Conservation (phyloP, 2,329 filamentous ascomycete species). For the Fusarium fracticaudum region DNA sequence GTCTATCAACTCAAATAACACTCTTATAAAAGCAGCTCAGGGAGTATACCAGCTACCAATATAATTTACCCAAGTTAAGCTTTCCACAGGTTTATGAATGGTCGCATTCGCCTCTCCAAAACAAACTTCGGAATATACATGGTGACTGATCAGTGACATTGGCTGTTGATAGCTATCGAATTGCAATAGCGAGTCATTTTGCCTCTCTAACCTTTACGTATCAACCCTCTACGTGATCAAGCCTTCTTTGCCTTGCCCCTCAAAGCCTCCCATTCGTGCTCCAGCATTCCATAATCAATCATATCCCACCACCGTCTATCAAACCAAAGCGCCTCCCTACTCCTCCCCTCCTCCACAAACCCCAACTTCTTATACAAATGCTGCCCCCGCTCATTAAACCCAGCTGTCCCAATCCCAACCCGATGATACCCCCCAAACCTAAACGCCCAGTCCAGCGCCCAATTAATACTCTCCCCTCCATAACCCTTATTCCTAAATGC, state of each 20-base stretch:
- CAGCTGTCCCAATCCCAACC: slow-evolving; percentile 52
- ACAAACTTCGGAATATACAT: not conserved
- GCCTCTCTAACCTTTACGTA: not conserved
- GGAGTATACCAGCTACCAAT: too few relatives aligned
- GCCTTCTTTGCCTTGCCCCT: not conserved
- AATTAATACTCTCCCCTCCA: slow-evolving; percentile 57
- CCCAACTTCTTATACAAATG: slow-evolving; percentile 57
- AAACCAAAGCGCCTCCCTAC: slow-evolving; percentile 54
- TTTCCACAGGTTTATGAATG: too few relatives aligned
- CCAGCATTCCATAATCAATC: slow-evolving; percentile 50
- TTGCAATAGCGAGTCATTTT: not conserved
- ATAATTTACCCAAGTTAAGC: too few relatives aligned
- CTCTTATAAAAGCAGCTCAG: too few relatives aligned
- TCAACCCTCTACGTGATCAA: not conserved
- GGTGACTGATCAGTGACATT: not conserved
- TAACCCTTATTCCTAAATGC: slow-evolving; percentile 54
- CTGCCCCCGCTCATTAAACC: slow-evolving; percentile 54
- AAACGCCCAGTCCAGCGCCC: slow-evolving; percentile 59
- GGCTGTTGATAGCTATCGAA: not conserved
- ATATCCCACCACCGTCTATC: slow-evolving; percentile 53
- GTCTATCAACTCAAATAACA: too few relatives aligned
- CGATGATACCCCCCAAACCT: slow-evolving; percentile 54
- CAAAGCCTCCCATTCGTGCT: slow-evolving; percentile 49
- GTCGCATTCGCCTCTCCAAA: not conserved
- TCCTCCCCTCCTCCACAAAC: slow-evolving; percentile 55